phyloP scores from a whole-genome alignment of 2,329 filamentous ascomycete species.

The Nemania diffusa region DNA sequence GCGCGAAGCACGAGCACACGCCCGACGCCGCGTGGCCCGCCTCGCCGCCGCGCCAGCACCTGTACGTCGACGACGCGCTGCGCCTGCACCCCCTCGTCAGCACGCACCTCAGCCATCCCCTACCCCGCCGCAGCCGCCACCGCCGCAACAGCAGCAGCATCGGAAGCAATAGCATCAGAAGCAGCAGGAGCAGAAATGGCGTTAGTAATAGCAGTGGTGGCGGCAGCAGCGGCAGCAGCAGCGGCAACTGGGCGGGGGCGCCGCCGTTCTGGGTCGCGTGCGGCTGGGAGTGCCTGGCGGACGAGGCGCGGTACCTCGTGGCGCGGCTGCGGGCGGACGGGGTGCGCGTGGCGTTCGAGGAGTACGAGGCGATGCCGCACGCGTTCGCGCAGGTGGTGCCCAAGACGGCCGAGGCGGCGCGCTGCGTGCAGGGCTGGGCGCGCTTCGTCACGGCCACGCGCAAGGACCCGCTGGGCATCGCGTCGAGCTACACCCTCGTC shows the following conservation, averaged over 20 bases:
- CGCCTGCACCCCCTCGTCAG: slow-evolving; percentile 75
- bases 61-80: slow-evolving; percentile 66
- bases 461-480: slow-evolving; percentile 49
- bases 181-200: no score
- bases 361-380: slow-evolving; percentile 83
- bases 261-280: slow-evolving; percentile 75
- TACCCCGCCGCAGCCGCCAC: no score
- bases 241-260: slow-evolving; percentile 65
- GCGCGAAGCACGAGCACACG: slow-evolving; percentile 40
- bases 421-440: slow-evolving; percentile 66
- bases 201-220: slow-evolving; percentile 17
- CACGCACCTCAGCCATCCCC: slow-evolving; percentile 65
- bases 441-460: slow-evolving; percentile 62
- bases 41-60: slow-evolving; percentile 60
- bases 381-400: slow-evolving; percentile 70
- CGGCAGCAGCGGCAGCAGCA: no score
- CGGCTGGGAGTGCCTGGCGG: slow-evolving; percentile 77
- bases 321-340: slow-evolving; percentile 65
- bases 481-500: slow-evolving; percentile 57
- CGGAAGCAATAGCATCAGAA: no score
- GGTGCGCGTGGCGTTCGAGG: slow-evolving; percentile 71
- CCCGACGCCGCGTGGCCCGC: slow-evolving; percentile 68
- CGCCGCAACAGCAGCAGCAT: no score
- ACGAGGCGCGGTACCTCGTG: slow-evolving; percentile 73
- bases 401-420: slow-evolving; percentile 55